These are phyloP conservation scores for Maudiozyma saulgeensis DNA, from an alignment of 805 yeast genomes.

Conservation along the genomic window DNA sequence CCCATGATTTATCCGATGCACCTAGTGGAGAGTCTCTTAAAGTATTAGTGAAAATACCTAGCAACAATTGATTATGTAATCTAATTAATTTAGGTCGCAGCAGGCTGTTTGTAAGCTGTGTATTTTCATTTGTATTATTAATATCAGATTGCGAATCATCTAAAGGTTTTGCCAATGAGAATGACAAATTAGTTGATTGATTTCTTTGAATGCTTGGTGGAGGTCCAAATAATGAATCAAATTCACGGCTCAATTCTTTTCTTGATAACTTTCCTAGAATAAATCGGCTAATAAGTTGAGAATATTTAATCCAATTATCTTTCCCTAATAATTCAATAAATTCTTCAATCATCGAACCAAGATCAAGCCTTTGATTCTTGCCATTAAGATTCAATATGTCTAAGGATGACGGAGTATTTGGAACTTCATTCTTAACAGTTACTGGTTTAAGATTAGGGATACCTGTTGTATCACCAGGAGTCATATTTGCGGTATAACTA, in stretches of 20 bases:
- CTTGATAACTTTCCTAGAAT: constrained; percentile 73
- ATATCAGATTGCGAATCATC: not conserved
- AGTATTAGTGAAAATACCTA: constrained; percentile 78
- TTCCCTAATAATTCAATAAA: constrained; percentile 66
- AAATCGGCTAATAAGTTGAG: constrained; percentile 66
- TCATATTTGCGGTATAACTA: not conserved
- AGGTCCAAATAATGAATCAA: constrained; percentile 41
- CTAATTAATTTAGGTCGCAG: constrained; percentile 16
- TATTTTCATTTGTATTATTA: not conserved
- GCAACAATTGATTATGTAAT: constrained; percentile 72
- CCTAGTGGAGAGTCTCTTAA: constrained; percentile 66
- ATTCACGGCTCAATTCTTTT: constrained; percentile 52
- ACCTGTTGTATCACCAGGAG: not conserved
- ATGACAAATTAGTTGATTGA: not conserved
- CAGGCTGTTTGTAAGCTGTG: not conserved
- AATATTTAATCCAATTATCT: constrained; percentile 74
- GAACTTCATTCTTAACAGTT: not conserved
- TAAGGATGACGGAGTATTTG: not conserved
- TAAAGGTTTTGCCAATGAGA: not conserved
- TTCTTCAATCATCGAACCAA: constrained; percentile 59
- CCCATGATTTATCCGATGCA: constrained; percentile 57
- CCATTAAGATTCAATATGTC: not conserved
- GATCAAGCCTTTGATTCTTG: constrained; percentile 37
- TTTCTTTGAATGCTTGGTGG: not conserved
- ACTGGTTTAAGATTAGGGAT: not conserved